Conservation (phyloP, 2,329 filamentous ascomycete species). For the Dothistroma septosporum region DNA sequence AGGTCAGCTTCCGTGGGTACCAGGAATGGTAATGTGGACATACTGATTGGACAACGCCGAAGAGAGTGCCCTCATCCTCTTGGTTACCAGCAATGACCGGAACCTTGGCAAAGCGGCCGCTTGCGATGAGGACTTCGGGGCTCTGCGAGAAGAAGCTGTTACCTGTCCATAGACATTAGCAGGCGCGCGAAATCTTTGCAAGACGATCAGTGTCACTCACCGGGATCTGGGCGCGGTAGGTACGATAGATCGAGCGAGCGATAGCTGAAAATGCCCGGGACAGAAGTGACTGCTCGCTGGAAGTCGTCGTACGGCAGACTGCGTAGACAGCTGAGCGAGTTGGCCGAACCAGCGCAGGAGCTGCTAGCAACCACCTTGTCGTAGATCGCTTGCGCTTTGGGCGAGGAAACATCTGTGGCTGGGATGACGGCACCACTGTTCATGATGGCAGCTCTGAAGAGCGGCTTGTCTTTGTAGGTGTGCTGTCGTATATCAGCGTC, state of each 20-base stretch:
- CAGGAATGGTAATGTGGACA: neutral
- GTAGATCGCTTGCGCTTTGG: constrained; percentile 8
- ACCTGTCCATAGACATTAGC: neutral
- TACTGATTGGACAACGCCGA: constrained; percentile 32
- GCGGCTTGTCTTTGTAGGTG: constrained; percentile 66
- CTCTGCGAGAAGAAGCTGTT: constrained; percentile 56
- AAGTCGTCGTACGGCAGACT: constrained; percentile 28
- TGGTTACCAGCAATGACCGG: constrained; percentile 65
- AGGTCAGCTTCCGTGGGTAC: constrained; percentile 35
- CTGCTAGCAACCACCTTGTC: constrained; percentile 3
- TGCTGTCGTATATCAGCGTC: constrained; percentile 43
- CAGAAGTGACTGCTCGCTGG: constrained; percentile 63
- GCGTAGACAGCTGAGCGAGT: constrained; percentile 9
- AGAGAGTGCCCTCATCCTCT: constrained; percentile 59
- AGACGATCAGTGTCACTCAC: constrained; percentile 30
- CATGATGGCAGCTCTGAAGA: constrained; percentile 78
- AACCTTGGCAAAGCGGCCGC: constrained; percentile 38
- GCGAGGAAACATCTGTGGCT: constrained; percentile 39
- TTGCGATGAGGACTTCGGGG: constrained; percentile 54
- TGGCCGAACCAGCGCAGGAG: constrained; percentile 23
- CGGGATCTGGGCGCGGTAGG: constrained; percentile 63
- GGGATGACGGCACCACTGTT: constrained; percentile 63
- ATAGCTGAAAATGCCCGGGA: constrained; percentile 65
- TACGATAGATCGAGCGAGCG: constrained; percentile 64
- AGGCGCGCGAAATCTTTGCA: neutral